Conservation (phyloP, 2,329 filamentous ascomycete genomes). For the Curvularia sp. region DNA sequence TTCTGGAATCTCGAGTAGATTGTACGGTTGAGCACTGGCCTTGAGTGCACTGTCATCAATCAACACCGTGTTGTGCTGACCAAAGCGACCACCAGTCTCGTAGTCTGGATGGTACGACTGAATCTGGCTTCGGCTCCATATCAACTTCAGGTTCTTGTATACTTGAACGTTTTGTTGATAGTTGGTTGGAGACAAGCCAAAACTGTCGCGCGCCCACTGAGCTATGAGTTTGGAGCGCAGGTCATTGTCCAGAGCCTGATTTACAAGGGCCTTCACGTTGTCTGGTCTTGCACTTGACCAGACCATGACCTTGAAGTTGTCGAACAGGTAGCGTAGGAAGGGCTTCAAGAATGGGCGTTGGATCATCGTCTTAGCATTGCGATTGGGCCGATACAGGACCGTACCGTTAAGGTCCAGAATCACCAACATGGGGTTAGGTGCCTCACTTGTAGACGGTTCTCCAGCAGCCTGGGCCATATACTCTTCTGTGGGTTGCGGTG, state of each 20-base stretch:
- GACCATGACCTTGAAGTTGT: conserved; percentile 79
- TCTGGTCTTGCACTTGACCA: conserved; percentile 84
- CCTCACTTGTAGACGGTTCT: conserved; percentile 38
- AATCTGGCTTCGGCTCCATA: conserved; percentile 68
- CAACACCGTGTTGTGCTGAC: conserved; percentile 85
- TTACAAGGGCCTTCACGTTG: conserved; percentile 75
- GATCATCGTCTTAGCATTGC: conserved; percentile 60
- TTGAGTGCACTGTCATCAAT: conserved; percentile 87
- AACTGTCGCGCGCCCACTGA: conserved; percentile 78
- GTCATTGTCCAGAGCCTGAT: conserved; percentile 64
- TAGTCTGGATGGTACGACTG: conserved; percentile 53
- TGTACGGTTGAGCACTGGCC: conserved; percentile 80
- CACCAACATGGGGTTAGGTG: conserved; percentile 73
- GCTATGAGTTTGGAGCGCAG: conserved; percentile 67
- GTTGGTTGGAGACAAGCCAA: conserved; percentile 69
- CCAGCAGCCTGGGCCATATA: conserved; percentile 67
- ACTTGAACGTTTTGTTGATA: conserved; percentile 78
- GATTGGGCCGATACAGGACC: conserved; percentile 73
- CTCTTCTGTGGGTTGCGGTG: conserved; percentile 65
- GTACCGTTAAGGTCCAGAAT: conserved; percentile 95
- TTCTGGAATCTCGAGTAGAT: conserved; percentile 81
- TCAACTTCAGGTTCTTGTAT: conserved; percentile 79
- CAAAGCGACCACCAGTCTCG: conserved; percentile 62
- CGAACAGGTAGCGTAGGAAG: conserved; percentile 78
- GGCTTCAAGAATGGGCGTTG: conserved; percentile 69